These are phyloP conservation scores for Fusarium sp. DNA, from an alignment of 2,329 filamentous ascomycete species.

Conservation along the genomic window DNA sequence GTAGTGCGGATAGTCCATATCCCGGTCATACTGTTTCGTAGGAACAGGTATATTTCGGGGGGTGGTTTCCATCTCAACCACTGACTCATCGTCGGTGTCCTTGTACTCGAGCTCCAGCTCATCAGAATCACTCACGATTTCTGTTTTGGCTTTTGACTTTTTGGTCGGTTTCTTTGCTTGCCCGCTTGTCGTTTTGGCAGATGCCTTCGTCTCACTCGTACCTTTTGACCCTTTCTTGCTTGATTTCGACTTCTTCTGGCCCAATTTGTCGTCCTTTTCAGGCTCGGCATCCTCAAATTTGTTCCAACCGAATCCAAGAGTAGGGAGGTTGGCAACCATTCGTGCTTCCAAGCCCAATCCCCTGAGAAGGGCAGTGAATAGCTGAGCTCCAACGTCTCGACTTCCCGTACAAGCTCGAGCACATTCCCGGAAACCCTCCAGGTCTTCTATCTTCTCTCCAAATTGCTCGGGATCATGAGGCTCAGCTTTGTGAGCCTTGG, in stretches of 20 bases:
- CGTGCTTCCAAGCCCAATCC: slow-evolving; percentile 85
- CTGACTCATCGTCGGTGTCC: slow-evolving; percentile 70
- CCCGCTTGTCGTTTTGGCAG: slow-evolving; percentile 22
- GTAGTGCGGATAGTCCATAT: slow-evolving; percentile 87
- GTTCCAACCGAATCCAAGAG: slow-evolving; percentile 90
- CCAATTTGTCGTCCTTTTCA: slow-evolving; percentile 53
- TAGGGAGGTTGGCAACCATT: slow-evolving; percentile 86
- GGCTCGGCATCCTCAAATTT: slow-evolving; percentile 82
- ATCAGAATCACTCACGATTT: slow-evolving; percentile 57
- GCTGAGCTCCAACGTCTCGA: slow-evolving; percentile 86
- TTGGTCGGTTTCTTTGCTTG: slow-evolving; percentile 32
- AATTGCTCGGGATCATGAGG: slow-evolving; percentile 72
- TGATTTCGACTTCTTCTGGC: not conserved
- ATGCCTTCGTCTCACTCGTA: slow-evolving; percentile 4
- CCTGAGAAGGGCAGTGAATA: slow-evolving; percentile 88
- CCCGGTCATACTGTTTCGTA: slow-evolving; percentile 73
- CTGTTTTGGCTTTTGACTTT: slow-evolving; percentile 18
- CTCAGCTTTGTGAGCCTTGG: slow-evolving; percentile 75
- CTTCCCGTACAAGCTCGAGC: slow-evolving; percentile 83
- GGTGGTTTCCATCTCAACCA: slow-evolving; percentile 65
- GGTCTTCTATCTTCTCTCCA: slow-evolving; percentile 78
- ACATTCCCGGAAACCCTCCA: slow-evolving; percentile 75
- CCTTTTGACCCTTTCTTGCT: slow-evolving; percentile 2
- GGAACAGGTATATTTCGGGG: slow-evolving; percentile 54
- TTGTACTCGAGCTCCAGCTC: slow-evolving; percentile 55